Evolutionary conservation across 169 alveolate species (phyloP), one percentile per base, ranked within the genome.

Genomic region (Eimeria falciformis): DNA sequence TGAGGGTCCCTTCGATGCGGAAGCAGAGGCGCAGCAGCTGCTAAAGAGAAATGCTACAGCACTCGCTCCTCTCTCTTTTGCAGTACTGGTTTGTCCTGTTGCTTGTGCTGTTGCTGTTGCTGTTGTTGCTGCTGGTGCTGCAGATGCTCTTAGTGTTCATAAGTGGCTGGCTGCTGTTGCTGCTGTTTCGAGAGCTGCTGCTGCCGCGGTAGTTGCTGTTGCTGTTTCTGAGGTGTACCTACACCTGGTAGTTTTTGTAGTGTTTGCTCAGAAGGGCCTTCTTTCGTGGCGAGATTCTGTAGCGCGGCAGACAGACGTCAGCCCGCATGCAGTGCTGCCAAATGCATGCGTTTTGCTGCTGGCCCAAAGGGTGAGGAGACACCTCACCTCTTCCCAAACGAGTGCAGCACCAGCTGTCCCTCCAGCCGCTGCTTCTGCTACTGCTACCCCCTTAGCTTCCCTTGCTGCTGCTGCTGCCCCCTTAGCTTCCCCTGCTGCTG

Each of bases 1-100:
- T 5, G 83, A 89, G 93, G 77, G 53, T 17, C 93, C 93, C 40
- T 89, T 89, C 43, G 93, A 89, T 82, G 90, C 69, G 45, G 82
- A 73, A 81, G 46, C 84, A 53, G 93, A 89, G 58, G 89, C 93
- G 29, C 40, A 62, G 3, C 65, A 46, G 27, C 69, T 89, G 29
- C 93, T 89, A 55, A 87, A 73, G 27, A 66, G 87, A 40, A 87
- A 69, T 66, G 45, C 40, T 66, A 56, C 79, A 45, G 93, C 87
- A 21, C 87, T 87, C 14, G 82, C 93, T 1, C 93, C 93, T 14
- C 87, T 87, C 33, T 87, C 93, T 33, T 69, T 47, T 47, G 93
- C 83, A 6, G 93, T 73, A 23, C 83, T 87, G 29, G 93, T 87
- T 37, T 37, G 93, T 17, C 56, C 12, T 5, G 66, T 81, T 83